phyloP scores from a whole-genome alignment of 169 alveolate species.

The Amoebophrya sp. region DNA sequence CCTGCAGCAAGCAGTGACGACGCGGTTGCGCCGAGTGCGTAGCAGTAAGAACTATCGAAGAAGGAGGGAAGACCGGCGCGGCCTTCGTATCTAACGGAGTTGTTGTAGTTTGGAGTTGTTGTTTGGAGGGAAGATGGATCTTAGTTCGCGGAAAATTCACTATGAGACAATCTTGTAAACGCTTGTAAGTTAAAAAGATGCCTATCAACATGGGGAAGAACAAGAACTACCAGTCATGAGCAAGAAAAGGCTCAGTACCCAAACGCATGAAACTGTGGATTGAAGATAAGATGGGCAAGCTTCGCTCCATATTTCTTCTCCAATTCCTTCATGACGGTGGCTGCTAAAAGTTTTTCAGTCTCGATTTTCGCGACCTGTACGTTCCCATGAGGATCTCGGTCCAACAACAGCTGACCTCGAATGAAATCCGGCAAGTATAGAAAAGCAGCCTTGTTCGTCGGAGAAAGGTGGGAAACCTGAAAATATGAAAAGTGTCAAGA shows the following conservation, averaged over 20 bases:
- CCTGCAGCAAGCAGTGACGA: constrained; percentile 35
- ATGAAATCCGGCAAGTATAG: constrained; percentile 81
- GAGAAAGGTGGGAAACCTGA: background rate
- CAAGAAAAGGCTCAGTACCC: too few species aligned
- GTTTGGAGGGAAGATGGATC: too few species aligned
- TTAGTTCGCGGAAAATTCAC: too few species aligned
- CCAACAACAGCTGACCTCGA: constrained; percentile 88
- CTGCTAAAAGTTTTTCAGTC: constrained; percentile 90
- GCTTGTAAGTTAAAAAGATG: background rate
- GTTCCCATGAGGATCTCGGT: constrained; percentile 97
- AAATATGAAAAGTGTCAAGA: too few species aligned
- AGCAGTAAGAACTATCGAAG: constrained; percentile 95
- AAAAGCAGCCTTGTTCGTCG: constrained; percentile 16
- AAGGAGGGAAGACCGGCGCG: constrained; percentile 94
- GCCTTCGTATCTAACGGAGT: constrained; percentile 81
- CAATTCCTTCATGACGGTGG: constrained; percentile 68
- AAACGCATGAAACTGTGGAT: constrained; percentile 41
- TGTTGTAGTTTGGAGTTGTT: too few species aligned
- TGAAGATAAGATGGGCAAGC: constrained; percentile 22
- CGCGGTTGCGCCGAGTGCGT: constrained; percentile 56
- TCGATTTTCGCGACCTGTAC: constrained; percentile 95
- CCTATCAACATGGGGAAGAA: background rate
- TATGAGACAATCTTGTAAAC: background rate
- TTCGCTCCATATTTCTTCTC: constrained; percentile 19
- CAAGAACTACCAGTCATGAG: constrained; percentile 23